A percentile compares a stretch with the other conserved stretches of the same genome.
These are phyloP conservation scores for Sarocladiaceae sp. DNA, from an alignment of 2,329 filamentous ascomycete genomes.

Conservation along the genomic window DNA sequence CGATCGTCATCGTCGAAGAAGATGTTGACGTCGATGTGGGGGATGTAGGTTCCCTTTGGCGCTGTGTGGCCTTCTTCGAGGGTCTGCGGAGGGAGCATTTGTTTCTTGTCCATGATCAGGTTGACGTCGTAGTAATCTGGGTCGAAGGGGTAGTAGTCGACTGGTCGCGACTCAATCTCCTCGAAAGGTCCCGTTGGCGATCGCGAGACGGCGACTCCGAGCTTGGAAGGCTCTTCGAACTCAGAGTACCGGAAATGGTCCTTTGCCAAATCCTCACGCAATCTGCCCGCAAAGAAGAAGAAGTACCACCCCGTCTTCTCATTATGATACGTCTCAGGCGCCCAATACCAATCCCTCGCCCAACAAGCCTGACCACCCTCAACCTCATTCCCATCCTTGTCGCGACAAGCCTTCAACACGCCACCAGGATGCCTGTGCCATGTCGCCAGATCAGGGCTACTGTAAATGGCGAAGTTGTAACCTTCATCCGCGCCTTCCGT, in stretches of 20 bases:
- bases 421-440: constrained; percentile 29
- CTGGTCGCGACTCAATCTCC: constrained; percentile 26
- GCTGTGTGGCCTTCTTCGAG: constrained; percentile 21
- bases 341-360: constrained; percentile 32
- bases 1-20: constrained; percentile 32
- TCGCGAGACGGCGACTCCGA: constrained; percentile 29
- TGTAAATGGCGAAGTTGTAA: constrained; percentile 29
- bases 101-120: constrained; percentile 31
- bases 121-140: constrained; percentile 31
- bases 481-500: constrained; percentile 29
- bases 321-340: constrained; percentile 31
- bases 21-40: constrained; percentile 42
- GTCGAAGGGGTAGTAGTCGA: constrained; percentile 31
- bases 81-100: constrained; percentile 27
- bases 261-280: constrained; percentile 26
- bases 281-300: constrained; percentile 30
- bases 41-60: constrained; percentile 30
- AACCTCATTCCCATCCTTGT: constrained; percentile 21
- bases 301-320: constrained; percentile 32
- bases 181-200: constrained; percentile 28
- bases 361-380: constrained; percentile 29
- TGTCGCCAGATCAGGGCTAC: constrained; percentile 29
- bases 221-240: constrained; percentile 31
- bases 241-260: constrained; percentile 28
- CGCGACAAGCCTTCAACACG: constrained; percentile 27